Evolutionary conservation across 306 rosid species (phyloP), one percentile per base, ranked within the genome.

Genomic region (Cicer yamashitae): DNA sequence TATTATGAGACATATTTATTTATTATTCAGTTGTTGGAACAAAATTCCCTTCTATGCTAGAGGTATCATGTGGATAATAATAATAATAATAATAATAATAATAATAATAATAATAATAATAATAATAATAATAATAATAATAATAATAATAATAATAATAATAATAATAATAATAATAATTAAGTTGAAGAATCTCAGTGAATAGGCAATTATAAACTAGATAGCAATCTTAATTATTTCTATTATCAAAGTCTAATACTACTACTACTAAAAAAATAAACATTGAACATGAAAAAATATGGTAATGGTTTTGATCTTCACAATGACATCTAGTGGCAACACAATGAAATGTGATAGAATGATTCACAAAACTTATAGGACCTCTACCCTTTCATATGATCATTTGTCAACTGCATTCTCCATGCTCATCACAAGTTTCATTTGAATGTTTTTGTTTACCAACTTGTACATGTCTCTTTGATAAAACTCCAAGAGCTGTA

Each of bases 401-500:
- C 74, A 6, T 37, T 17, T 82, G 76, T 73, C 40, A 88, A 67
- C 57, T 62, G 41, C 77, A 69, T 52, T 81, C 67, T 11, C 47
- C 12, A 1, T 48, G 48, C 8, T 84, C 78, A n/a, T 13, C 34
- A 79, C 64, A 72, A 71, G n/a, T 79, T 12, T 77, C 66, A 20
- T 52, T 58, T 34, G 10, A 25, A 20, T 13, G 45, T 13, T 56
- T 78, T 50, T 82, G 82, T 43, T 54, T 48, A 9, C 11, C 81
- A 6, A 7, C 69, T 51, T 75, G 85, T 6, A 40, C 80, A 41
- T 77, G 79, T 68, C 73, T 79, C 70, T 18, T 68, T 44, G 80
- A 69, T 73, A 94, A 82, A 67, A 80, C 89, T 7, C 80, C 87
- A 20, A 91, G 82, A 30, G 98, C 97, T 7, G 94, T 90, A 12